These are phyloP conservation scores for Phytophthora brassicae DNA, from an alignment of 352 stramenopile genomes.

Conservation along the genomic window DNA sequence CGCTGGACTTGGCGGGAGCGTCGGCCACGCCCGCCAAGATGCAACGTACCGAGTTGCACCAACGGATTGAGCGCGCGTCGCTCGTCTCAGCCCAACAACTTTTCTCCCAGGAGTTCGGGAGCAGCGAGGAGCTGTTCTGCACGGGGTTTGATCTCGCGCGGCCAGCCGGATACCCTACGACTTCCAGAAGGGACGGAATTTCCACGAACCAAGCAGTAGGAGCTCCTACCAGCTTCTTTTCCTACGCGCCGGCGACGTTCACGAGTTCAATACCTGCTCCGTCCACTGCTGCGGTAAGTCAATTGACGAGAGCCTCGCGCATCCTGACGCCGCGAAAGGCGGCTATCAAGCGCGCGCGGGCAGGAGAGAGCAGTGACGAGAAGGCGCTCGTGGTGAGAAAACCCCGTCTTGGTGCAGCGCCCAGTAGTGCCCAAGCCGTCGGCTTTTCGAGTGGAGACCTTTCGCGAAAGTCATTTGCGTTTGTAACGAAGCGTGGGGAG, in stretches of 20 bases:
- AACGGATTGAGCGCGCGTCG: conserved; percentile 52
- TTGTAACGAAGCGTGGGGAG: conserved; percentile 22
- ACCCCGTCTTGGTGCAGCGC: conserved; percentile 38
- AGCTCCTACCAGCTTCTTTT: conserved; percentile 20
- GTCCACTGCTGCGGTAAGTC: conserved; percentile 34
- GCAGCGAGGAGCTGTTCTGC: conserved; percentile 43
- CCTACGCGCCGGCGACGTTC: conserved; percentile 21
- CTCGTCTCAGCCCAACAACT: conserved; percentile 51
- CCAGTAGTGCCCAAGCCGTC: conserved; percentile 19
- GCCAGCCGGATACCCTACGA: conserved; percentile 12
- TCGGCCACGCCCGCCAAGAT: conserved; percentile 21
- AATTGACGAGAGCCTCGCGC: conserved; percentile 43
- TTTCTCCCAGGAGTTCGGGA: conserved; percentile 71
- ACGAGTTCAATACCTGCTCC: conserved; percentile 29
- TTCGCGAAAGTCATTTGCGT: conserved; percentile 18
- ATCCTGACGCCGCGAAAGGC: conserved; percentile 61
- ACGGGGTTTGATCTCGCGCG: conserved; percentile 46
- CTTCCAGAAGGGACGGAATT: conserved; percentile 4
- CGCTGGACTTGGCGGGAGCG: conserved; percentile 23
- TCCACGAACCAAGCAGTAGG: not conserved
- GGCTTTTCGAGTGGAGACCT: conserved; percentile 18
- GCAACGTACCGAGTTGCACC: conserved; percentile 41
- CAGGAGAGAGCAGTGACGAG: conserved; percentile 53
- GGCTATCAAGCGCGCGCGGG: conserved; percentile 53
- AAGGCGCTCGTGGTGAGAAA: conserved; percentile 54